Base-by-base conservation (phyloP, 1,284 basidiomycete species). In the Thecaphora thlaspeos region DNA sequence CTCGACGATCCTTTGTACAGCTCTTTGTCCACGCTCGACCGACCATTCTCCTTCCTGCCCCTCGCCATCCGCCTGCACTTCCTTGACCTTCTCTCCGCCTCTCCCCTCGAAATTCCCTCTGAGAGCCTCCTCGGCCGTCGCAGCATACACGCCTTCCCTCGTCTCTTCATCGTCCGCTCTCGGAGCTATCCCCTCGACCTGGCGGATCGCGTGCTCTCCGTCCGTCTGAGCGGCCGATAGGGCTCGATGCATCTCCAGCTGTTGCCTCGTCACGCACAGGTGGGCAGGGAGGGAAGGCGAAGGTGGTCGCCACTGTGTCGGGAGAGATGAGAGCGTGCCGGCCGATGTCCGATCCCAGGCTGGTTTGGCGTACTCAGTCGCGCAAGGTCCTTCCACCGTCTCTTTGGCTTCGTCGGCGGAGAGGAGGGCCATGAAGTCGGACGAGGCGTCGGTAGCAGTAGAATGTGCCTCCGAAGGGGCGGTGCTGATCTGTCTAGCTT, bases 71-170 rank as follows among this genome's bases (percentile, higher is more conserved):
- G 32, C 43, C 19, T 46, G 21, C 19, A 30, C 19, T 21, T 8
- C 39, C 19, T 52, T 34, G n/a, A n/a, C n/a, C n/a, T 0, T 46
- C 23, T 9, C n/a, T 42, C 9, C 50, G 54, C 18, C 61, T 4
- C 54, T 22, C 0, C 47, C 50, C 0, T 43, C 30, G 23, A 56
- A 54, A 17, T 60, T 44, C 23, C 22, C 22, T 4, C 30, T n/a
- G 17, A 64, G 41, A 1, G 61, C 61, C 2, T 47, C 48, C 36
- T 48, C 23, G 3, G 61, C 40, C 0, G 61, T 64, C 7, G 48
- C 30, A 7, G 61, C 61, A 24, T 64, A 64, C 4, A 60, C 61
- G 36, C 61, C 61, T 49, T 64, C 53, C 2, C 38, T 38, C 1
- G 40, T 14, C 1, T 39, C 5, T 1, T 42, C 41, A 32, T 64